Evolutionary conservation across 192 early-diverging fungal species (phyloP), one percentile per base, ranked within the genome.

Genomic region (Gamsiella multidivaricata): DNA sequence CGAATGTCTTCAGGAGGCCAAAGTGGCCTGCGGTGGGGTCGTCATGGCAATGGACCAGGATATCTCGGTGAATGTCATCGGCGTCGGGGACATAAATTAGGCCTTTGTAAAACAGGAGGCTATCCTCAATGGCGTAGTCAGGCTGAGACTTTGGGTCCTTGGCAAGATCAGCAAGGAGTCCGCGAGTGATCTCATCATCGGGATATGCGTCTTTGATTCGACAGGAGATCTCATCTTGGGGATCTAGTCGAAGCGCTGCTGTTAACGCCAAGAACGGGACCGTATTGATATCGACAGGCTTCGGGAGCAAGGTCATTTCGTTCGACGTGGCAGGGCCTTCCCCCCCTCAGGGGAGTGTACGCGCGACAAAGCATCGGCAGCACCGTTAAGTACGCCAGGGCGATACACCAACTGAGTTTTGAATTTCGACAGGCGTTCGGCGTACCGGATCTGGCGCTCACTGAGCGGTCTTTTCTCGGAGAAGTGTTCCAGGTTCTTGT

Each of bases 31-130:
- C 60, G 1, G 50, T 26, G 0, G 56, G 45, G 3, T 28, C 7
- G 39, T 81, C 65, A 42, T 85, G 84, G 52, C 70, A 69, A 34
- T 52, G 34, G 1, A 17, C 11, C 2, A 83, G 60, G 23, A 83
- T 32, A 3, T 52, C 28, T 0, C 26, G 42, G 37, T 69, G 60
- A 1, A 80, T 7, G 0, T 56, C 22, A 18, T 29, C 10, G 32
- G 50, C 20, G 9, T 57, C 57, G 18, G 68, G 75, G 5, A 79
- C 52, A 41, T 34, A 53, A 7, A 66, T 25, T 20, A 47, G 54
- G 1, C 55, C 34, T 17, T 78, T 26, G 29, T 45, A 49, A 8
- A 79, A 45, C 6, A 78, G 20, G 20, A 70, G 43, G 5, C 52
- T 54, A 41, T 65, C 34, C 22, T 53, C 50, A 18, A 65, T 9